These are phyloP conservation scores for Lithospermum erythrorhizon DNA, from an alignment of 257 asterid species.

Conservation along the genomic window DNA sequence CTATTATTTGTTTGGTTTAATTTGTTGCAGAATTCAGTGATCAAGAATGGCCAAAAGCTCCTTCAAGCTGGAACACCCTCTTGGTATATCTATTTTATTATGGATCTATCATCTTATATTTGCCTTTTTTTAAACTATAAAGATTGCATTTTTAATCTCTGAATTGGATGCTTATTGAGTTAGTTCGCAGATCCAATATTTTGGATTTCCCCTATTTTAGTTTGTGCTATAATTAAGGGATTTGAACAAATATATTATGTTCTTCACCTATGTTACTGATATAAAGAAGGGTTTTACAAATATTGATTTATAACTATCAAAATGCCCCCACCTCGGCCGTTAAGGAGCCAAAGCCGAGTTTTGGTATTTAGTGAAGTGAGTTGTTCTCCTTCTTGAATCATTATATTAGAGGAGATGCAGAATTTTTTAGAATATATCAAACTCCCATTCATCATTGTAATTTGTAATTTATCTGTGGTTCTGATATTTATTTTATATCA, in stretches of 20 bases:
- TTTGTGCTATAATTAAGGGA: neutral
- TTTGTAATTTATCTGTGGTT: neutral
- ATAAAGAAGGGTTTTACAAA: too few relatives aligned
- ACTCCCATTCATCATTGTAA: too few relatives aligned
- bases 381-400: neutral
- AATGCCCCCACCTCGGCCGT: too few relatives aligned
- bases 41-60: slow-evolving; percentile 29
- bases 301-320: too few relatives aligned
- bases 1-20: slow-evolving; percentile 2
- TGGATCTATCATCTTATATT: neutral
- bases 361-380: too few relatives aligned
- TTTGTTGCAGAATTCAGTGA: neutral
- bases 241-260: too few relatives aligned
- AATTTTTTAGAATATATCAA: too few relatives aligned
- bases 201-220: neutral
- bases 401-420: neutral
- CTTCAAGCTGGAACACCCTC: slow-evolving; percentile 36
- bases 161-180: neutral
- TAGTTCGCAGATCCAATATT: too few relatives aligned
- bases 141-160: too few relatives aligned
- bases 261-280: too few relatives aligned
- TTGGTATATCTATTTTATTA: slow-evolving; percentile 14
- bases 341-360: too few relatives aligned
- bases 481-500: neutral
- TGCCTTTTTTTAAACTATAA: neutral